phyloP scores from a whole-genome alignment of 495 filamentous ascomycete genomes.

The Clohesyomyces aquaticus region DNA sequence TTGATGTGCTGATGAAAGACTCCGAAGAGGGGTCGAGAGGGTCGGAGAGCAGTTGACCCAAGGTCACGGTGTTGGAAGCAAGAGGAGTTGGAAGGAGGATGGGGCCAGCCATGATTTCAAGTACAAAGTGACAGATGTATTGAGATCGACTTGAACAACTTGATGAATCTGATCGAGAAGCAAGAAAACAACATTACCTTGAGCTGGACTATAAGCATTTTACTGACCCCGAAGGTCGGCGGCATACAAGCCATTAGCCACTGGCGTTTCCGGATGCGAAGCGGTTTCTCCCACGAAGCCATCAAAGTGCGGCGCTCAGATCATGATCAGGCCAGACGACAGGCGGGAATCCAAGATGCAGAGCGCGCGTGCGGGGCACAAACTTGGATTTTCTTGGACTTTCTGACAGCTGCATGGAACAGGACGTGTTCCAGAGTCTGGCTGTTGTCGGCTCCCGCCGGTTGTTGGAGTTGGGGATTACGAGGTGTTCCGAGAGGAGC shows the following conservation, averaged over 20 bases:
- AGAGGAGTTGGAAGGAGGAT: constrained; percentile 31
- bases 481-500: constrained; percentile 12
- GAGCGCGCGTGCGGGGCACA: neutral
- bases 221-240: constrained; percentile 16
- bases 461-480: constrained; percentile 16
- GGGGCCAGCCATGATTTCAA: constrained; percentile 19
- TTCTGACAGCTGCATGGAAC: constrained; percentile 1
- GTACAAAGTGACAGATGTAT: neutral
- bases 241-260: constrained; percentile 5
- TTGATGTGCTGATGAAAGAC: constrained; percentile 20
- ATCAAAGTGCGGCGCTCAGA: constrained; percentile 3
- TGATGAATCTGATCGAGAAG: too few species aligned
- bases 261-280: neutral
- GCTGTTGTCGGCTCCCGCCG: constrained; percentile 22
- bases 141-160: neutral
- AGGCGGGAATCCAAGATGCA: neutral
- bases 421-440: neutral
- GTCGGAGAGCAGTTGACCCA: constrained; percentile 31
- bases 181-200: neutral
- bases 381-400: neutral
- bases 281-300: neutral
- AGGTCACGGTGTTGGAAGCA: constrained; percentile 9
- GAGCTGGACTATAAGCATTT: neutral
- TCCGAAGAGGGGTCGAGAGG: constrained; percentile 19
- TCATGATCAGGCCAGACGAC: constrained; percentile 7